A percentile compares a stretch with the other conserved stretches of the same genome.
Conservation (phyloP, 2,329 filamentous ascomycete genomes). For the Ascochyta viciae-villosae region DNA sequence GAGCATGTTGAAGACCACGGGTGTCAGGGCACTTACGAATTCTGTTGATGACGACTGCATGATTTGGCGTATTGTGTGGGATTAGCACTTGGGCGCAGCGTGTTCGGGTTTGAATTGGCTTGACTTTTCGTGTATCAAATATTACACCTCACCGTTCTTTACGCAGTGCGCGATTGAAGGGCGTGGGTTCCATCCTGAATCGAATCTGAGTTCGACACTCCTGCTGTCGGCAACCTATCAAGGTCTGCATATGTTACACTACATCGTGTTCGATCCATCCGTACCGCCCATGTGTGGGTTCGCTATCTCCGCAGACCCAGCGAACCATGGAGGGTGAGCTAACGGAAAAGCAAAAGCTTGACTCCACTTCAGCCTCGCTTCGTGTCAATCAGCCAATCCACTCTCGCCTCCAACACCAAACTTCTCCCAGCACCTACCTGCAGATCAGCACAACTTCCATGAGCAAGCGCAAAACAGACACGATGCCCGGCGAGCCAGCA, state of each 20-base stretch:
- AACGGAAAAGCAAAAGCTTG: slow-evolving; percentile 38
- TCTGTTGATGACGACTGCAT: slow-evolving; percentile 66
- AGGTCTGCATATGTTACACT: neutral
- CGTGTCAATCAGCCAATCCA: slow-evolving; percentile 26
- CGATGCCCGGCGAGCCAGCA: slow-evolving; percentile 46
- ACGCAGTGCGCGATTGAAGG: slow-evolving; percentile 39
- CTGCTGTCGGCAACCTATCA: neutral
- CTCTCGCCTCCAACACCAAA: slow-evolving; percentile 21
- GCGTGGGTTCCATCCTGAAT: slow-evolving; percentile 24
- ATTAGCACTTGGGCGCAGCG: slow-evolving; percentile 40
- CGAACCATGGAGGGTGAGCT: slow-evolving; percentile 21
- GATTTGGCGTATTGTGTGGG: slow-evolving; percentile 32
- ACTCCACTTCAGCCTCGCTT: slow-evolving; percentile 35
- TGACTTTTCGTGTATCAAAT: slow-evolving; percentile 37
- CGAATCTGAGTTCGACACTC: neutral
- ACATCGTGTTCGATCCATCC: slow-evolving; percentile 13
- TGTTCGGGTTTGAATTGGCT: slow-evolving; percentile 20
- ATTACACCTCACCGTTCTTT: slow-evolving; percentile 31
- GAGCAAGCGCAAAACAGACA: slow-evolving; percentile 21
- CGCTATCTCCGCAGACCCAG: slow-evolving; percentile 3
- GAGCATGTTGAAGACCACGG: slow-evolving; percentile 86
- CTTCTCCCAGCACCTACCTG: slow-evolving; percentile 15
- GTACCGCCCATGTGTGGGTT: neutral
- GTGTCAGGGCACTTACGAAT: slow-evolving; percentile 86
- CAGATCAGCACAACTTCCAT: slow-evolving; percentile 15